phyloP scores from a whole-genome alignment of 148 eudicot species.

The Diospyros kaki region DNA sequence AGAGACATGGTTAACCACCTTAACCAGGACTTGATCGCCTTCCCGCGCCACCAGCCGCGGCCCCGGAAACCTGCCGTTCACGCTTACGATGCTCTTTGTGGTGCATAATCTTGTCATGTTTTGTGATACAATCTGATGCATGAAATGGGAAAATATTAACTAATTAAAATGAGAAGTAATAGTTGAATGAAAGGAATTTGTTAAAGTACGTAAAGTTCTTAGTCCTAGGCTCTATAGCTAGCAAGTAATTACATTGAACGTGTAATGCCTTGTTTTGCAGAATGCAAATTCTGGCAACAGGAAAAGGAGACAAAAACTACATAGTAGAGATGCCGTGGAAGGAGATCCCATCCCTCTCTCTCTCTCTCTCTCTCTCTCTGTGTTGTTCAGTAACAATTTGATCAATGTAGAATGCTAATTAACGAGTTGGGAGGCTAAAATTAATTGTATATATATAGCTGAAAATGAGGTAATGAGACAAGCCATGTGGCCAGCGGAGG shows the following conservation, averaged over 20 bases:
- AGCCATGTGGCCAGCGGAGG: not conserved
- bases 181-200: too few relatives aligned
- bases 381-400: not conserved
- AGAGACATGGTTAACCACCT: constrained; percentile 17
- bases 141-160: not conserved
- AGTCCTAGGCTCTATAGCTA: not conserved
- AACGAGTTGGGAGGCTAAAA: not conserved
- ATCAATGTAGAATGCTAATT: too few relatives aligned
- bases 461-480: constrained; percentile 2
- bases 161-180: not conserved
- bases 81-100: constrained; percentile 11
- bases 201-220: too few relatives aligned
- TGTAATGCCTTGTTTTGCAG: constrained; percentile 15
- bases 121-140: not conserved
- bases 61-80: constrained; percentile 11
- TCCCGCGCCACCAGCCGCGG: constrained; percentile 11
- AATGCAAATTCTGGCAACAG: constrained; percentile 8
- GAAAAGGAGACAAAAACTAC: not conserved
- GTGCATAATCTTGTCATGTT: constrained; percentile 14
- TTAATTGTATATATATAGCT: not conserved
- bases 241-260: constrained; percentile 10
- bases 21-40: constrained; percentile 14
- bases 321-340: constrained; percentile 1
- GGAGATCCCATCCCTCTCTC: constrained; percentile 2
- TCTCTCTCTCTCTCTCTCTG: not conserved